Evolutionary conservation across 345 rosid species (phyloP), one percentile per base, ranked within the genome.

Genomic region (Viola odorata): DNA sequence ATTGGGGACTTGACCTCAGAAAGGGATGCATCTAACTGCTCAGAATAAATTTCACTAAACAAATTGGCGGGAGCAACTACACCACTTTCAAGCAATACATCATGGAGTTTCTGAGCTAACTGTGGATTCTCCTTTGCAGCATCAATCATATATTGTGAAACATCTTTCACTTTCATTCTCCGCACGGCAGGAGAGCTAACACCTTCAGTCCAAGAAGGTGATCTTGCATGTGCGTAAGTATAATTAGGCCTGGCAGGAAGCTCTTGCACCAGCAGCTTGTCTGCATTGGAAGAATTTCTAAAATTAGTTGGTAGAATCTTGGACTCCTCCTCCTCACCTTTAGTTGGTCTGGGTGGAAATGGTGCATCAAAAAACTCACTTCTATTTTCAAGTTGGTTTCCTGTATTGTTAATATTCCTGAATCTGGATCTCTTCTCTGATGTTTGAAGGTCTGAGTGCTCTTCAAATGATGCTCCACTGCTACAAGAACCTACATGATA

Each of bases 181-280:
- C 68, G 89, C 36, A 68, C 89, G 45, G 91, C 87, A n/a, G 96
- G 95, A 59, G 89, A 85, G 80, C 86, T 82, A 65, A 88, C 87
- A 69, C 96, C 98, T 84, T 88, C 96, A 23, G 98, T 91, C 98
- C 98, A 91, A 41, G 96, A 91, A 64, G 96, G 98, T 66, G 86
- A 85, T 74, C 92, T 82, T 38, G 79, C 83, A 78, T 85, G 96
- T 3, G 66, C n/a, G 66, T 70, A 57, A 65, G 89, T 68, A 70
- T 81, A 78, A 69, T 55, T 74, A 77, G 84, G 75, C 78, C 75
- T 80, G 58, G 63, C 72, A 47, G 77, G 72, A 64, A 69, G 53
- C 60, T 76, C 84, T 56, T 51, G 72, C 60, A 37, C 66, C 49
- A 53, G 65, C 12, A 41, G 40, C 67, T 80, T 77, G 63, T 76